A percentile compares a stretch with the other conserved stretches of the same genome.
Conservation (phyloP, 2,329 filamentous ascomycete genomes). For the Aspergillus sclerotialis region DNA sequence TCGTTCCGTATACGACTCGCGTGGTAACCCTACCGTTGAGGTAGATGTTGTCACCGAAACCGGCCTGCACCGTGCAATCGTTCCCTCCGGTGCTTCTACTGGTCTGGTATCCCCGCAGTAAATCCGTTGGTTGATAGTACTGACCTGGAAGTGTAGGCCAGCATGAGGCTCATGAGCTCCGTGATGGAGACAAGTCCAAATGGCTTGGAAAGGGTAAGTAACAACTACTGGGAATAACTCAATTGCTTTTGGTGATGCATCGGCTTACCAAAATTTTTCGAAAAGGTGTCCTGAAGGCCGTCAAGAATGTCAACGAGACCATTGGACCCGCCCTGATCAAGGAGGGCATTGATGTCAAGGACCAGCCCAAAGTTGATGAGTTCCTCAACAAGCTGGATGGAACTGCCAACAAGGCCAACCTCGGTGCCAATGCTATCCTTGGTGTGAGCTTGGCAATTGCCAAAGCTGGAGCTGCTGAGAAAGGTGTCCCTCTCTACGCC, state of each 20-base stretch:
- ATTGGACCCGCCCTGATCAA: constrained; percentile 78
- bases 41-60: constrained; percentile 95
- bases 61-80: constrained; percentile 93
- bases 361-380: constrained; percentile 74
- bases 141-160: constrained; percentile 52
- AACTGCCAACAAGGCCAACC: constrained; percentile 77
- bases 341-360: constrained; percentile 75
- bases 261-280: not conserved
- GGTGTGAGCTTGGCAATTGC: constrained; percentile 78
- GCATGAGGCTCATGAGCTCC: constrained; percentile 86
- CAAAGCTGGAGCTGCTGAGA: constrained; percentile 84
- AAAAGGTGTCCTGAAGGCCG: constrained; percentile 65
- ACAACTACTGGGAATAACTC: not conserved
- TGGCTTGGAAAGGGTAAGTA: constrained; percentile 72
- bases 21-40: constrained; percentile 96
- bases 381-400: constrained; percentile 83
- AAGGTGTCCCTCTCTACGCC: constrained; percentile 78
- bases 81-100: constrained; percentile 92
- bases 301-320: constrained; percentile 74
- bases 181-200: constrained; percentile 80
- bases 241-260: not conserved
- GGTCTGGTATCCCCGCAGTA: constrained; percentile 48
- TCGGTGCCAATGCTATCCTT: constrained; percentile 83
- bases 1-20: constrained; percentile 97
- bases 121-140: constrained; percentile 3